Evolutionary conservation across 441 rosid species (phyloP).

Genomic region (Gossypium davidsonii): DNA sequence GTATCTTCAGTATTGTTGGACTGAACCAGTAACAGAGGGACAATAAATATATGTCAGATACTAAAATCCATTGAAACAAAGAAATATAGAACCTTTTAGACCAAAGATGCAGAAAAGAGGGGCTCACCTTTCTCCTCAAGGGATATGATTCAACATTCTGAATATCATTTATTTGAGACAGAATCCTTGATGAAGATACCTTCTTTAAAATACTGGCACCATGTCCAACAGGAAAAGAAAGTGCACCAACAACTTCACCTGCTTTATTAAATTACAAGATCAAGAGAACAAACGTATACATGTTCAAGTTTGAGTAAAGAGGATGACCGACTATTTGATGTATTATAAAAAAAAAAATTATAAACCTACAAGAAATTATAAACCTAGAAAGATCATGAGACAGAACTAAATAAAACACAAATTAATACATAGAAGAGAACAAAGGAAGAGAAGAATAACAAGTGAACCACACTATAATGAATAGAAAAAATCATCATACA

Average conservation of each 20-base stretch:
- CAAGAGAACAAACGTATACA: constrained; percentile 1
- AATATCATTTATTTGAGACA: constrained; percentile 49
- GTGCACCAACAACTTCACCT: constrained; percentile 96
- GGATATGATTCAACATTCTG: constrained; percentile 56
- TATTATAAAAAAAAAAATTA: neutral
- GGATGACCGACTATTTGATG: neutral
- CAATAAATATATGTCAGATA: neutral
- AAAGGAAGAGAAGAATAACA: neutral
- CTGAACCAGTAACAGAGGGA: constrained; percentile 35
- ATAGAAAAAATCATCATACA: neutral
- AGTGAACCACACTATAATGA: neutral
- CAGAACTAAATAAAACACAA: neutral
- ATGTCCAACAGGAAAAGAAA: constrained; percentile 82
- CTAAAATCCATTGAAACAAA: neutral
- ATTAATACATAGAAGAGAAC: neutral
- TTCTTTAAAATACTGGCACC: constrained; percentile 58
- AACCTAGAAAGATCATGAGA: neutral
- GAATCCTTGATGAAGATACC: constrained; percentile 74
- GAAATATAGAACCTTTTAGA: neutral
- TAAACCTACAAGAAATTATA: too few species aligned
- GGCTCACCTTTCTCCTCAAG: constrained; percentile 67
- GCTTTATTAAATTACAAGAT: constrained; percentile 24
- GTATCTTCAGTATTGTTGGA: constrained; percentile 42
- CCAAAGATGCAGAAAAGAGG: neutral
- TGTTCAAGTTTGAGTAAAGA: constrained; percentile 4